Evolutionary conservation across 108 stramenopile genomes (phyloP).

Genomic region (Skeletonema tropicum): DNA sequence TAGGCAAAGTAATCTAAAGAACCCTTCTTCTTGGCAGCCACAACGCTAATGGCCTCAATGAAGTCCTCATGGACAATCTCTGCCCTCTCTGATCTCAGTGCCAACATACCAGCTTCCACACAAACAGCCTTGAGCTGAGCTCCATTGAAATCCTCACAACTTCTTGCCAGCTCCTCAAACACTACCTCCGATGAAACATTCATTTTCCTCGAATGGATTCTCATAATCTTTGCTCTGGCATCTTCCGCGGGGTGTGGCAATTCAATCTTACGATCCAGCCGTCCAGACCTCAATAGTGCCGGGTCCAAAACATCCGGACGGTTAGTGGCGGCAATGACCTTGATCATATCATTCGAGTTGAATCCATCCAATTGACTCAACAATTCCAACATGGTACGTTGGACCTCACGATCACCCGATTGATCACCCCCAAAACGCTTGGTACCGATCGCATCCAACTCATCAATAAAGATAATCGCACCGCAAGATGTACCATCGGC

Average conservation of each 20-base stretch:
- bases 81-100: conserved; percentile 81
- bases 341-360: conserved; percentile 96
- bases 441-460: conserved; percentile 99
- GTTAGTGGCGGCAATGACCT: conserved; percentile 99
- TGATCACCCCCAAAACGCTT: conserved; percentile 99
- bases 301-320: conserved; percentile 99
- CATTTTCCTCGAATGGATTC: conserved; percentile 96
- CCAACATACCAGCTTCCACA: conserved; percentile 99
- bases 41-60: conserved; percentile 96
- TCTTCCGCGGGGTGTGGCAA: conserved; percentile 97
- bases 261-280: conserved; percentile 99
- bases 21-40: conserved; percentile 99
- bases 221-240: conserved; percentile 92
- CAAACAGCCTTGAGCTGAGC: conserved; percentile 98
- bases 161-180: conserved; percentile 95
- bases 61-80: conserved; percentile 95
- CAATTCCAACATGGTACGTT: conserved; percentile 99
- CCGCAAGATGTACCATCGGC: conserved; percentile 73
- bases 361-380: conserved; percentile 99
- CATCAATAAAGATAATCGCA: conserved; percentile 98
- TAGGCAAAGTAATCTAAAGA: conserved; percentile 96
- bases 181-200: conserved; percentile 89
- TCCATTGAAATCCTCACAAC: conserved; percentile 98
- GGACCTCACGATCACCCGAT: conserved; percentile 98
- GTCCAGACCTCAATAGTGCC: conserved; percentile 94